Evolutionary conservation across 176 grass and related monocot genomes (phyloP).

Genomic region (Cymbopogon citratus): DNA sequence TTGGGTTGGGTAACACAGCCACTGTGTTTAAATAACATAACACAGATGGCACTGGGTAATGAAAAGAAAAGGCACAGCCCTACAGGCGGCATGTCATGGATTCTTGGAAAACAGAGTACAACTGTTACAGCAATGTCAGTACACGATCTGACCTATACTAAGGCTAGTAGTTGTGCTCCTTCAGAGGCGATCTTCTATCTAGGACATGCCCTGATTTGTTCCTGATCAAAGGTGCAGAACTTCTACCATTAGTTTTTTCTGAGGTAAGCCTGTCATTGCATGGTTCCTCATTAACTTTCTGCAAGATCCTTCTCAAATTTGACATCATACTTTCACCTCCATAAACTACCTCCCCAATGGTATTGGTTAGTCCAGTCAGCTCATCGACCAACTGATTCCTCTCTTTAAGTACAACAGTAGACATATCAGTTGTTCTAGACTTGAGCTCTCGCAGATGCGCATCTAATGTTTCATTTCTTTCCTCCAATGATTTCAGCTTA

Average conservation of each 20-base stretch:
- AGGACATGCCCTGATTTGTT: conserved; percentile 37
- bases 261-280: conserved; percentile 5
- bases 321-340: conserved; percentile 35
- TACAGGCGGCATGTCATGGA: neutral
- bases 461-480: conserved; percentile 36
- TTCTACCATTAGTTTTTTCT: conserved; percentile 22
- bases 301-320: conserved; percentile 40
- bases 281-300: conserved; percentile 35
- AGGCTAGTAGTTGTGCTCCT: conserved; percentile 65
- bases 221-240: conserved; percentile 2
- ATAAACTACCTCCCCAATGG: conserved; percentile 31
- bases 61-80: neutral
- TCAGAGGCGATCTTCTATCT: conserved; percentile 55
- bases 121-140: conserved; percentile 36
- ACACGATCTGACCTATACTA: conserved; percentile 19
- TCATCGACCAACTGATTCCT: conserved; percentile 42
- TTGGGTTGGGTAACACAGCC: conserved; percentile 4
- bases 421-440: conserved; percentile 29
- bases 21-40: conserved; percentile 36
- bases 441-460: conserved; percentile 36
- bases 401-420: conserved; percentile 20
- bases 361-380: conserved; percentile 33
- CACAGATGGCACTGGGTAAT: conserved; percentile 6
- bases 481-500: conserved; percentile 34
- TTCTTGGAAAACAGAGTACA: neutral